Base-by-base conservation (phyloP, 1,284 basidiomycete genomes). In the Trichosporon coremiiforme region DNA sequence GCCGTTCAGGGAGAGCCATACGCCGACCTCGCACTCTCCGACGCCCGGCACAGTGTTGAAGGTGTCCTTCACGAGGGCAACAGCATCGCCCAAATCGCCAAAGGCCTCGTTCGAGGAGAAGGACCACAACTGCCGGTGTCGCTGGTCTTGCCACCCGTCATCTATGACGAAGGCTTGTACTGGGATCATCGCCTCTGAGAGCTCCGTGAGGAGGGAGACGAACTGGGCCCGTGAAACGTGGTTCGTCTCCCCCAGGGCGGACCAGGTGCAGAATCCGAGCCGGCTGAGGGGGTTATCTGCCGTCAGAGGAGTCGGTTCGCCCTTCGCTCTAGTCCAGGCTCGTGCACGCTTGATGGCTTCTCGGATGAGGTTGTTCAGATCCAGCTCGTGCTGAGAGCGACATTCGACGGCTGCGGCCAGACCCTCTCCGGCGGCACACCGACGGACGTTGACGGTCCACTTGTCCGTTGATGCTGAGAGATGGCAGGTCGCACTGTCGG, bases 81-180 rank as follows among this genome's bases (percentile, higher is more conserved):
- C 60, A 3, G 55, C 63, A 10, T 36, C 66, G 22, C 41, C 36
- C 13, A 71, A 65, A 17, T 66, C 66, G 7, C 68, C 66, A 22
- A 69, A 65, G 8, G 50, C 31, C 0, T 66, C 60, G 25, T 67
- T 53, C 8, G 73, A 66, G 20, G 50, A 41, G 22, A 74, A 72
- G 25, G 50, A 65, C 69, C 71, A 70, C 2, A 74, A 53, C 17
- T 67, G 66, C 13, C 69, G 66, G 35, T 70, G 65, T 20, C 20
- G 60, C 50, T 66, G 66, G 66, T 79, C 71, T 65, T 77, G 78
- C 79, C 79, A 80, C n/a, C 79, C 79, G 68, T 79, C 79, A 63
- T 80, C 79, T 38, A 80, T 76, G 22, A 80, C 68, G 69, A 76
- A 79, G 1, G 75, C 73, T 57, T 75, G 73, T 41, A 79, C 74